Percentiles rank a stretch among this genome's conserved stretches.
These are phyloP conservation scores for Suillus discolor DNA, from an alignment of 768 basidiomycete species.

Conservation along the genomic window DNA sequence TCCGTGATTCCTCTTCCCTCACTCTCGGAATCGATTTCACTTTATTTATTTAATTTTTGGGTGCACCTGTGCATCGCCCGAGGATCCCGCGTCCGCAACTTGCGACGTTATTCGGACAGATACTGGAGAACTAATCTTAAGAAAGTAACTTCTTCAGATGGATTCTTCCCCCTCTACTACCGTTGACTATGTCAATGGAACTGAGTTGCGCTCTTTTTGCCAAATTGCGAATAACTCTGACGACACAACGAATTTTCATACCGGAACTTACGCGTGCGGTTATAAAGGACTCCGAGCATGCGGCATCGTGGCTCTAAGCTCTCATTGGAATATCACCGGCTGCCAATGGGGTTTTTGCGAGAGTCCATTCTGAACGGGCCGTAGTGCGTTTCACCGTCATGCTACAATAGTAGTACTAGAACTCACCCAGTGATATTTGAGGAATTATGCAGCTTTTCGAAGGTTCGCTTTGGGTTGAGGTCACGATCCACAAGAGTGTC, in stretches of 20 bases:
- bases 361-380: background rate
- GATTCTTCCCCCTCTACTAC: background rate
- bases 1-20: background rate
- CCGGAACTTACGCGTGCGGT: constrained; percentile 6
- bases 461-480: background rate
- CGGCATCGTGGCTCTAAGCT: background rate
- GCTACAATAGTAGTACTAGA: background rate
- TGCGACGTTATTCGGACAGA: background rate
- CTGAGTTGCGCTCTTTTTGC: constrained; percentile 3
- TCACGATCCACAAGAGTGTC: background rate
- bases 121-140: background rate
- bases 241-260: background rate
- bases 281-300: background rate
- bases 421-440: background rate
- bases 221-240: background rate
- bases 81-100: background rate
- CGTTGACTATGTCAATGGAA: background rate
- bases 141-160: background rate
- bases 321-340: background rate
- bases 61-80: background rate
- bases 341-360: background rate
- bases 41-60: background rate
- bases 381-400: background rate
- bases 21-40: background rate
- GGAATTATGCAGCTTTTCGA: background rate